Conservation (phyloP, 1,284 basidiomycete species). For the Naganishia albida region DNA sequence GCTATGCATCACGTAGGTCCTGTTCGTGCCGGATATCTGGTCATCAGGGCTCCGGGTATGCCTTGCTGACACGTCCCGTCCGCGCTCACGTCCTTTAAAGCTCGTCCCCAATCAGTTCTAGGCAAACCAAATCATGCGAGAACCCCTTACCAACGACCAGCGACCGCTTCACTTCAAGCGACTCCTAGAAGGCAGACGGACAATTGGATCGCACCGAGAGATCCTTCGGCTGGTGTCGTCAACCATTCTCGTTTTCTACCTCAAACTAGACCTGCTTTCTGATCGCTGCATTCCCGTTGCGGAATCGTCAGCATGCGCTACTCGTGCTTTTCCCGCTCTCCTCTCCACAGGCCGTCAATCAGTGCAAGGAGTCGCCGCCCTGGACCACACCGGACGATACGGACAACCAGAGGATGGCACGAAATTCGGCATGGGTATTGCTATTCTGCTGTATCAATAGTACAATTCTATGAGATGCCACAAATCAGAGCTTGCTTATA, state of each 20-base stretch:
- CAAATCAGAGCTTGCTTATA: too few relatives aligned
- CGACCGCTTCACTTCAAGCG: conserved; percentile 1
- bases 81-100: neutral
- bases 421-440: too few relatives aligned
- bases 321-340: too few relatives aligned
- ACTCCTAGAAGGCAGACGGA: conserved; percentile 15
- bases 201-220: conserved; percentile 8
- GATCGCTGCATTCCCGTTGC: too few relatives aligned
- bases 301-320: too few relatives aligned
- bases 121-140: neutral
- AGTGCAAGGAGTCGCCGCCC: too few relatives aligned
- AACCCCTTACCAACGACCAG: neutral
- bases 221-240: neutral
- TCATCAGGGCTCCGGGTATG: neutral
- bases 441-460: too few relatives aligned
- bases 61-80: neutral
- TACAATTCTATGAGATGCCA: too few relatives aligned
- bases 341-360: too few relatives aligned
- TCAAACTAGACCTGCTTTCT: neutral
- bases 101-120: conserved; percentile 11
- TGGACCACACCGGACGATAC: too few relatives aligned
- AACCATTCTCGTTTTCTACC: conserved; percentile 20
- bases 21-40: neutral
- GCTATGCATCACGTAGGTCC: neutral
- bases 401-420: too few relatives aligned